Evolutionary conservation across 352 stramenopile genomes (phyloP).

Genomic region (Phytopythium chamaehyphon): DNA sequence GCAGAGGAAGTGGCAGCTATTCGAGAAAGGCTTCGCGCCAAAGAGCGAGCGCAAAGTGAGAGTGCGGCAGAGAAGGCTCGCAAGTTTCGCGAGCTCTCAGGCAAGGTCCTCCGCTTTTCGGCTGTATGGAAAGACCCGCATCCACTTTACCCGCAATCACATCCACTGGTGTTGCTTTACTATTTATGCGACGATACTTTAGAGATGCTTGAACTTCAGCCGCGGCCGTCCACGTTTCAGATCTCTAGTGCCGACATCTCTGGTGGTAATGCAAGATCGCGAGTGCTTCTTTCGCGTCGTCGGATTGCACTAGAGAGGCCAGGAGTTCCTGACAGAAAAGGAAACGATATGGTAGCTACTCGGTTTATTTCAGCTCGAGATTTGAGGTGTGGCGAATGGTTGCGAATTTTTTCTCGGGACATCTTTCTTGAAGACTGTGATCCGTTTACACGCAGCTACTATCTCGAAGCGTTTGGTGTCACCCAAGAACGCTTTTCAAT

Average conservation of each 20-base stretch:
- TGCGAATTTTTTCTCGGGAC: conserved; percentile 82
- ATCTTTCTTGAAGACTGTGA: conserved; percentile 92
- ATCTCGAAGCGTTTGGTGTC: conserved; percentile 74
- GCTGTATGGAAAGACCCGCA: conserved; percentile 91
- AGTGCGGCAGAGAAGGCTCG: conserved; percentile 45
- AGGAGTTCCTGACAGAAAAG: conserved; percentile 6
- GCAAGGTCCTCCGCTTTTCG: conserved; percentile 90
- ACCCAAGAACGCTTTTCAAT: conserved; percentile 55
- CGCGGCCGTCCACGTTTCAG: conserved; percentile 39
- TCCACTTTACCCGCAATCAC: conserved; percentile 85
- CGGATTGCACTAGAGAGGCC: conserved; percentile 37
- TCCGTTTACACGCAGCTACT: conserved; percentile 89
- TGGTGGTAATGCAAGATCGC: conserved; percentile 47
- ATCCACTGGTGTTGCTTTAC: conserved; percentile 89
- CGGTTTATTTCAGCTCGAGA: conserved; percentile 60
- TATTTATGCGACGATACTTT: conserved; percentile 92
- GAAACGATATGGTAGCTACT: not conserved
- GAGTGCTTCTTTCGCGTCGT: conserved; percentile 75
- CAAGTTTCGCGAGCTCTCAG: conserved; percentile 75
- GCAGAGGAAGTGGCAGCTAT: conserved; percentile 28
- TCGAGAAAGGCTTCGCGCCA: not conserved
- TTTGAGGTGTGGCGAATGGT: conserved; percentile 74
- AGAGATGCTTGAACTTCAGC: conserved; percentile 81
- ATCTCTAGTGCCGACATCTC: conserved; percentile 9
- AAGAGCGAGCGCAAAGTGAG: conserved; percentile 41